A percentile compares a stretch with the other conserved stretches of the same genome.
Evolutionary conservation across 257 asterid species (phyloP).

Genomic region (Echium plantagineum): DNA sequence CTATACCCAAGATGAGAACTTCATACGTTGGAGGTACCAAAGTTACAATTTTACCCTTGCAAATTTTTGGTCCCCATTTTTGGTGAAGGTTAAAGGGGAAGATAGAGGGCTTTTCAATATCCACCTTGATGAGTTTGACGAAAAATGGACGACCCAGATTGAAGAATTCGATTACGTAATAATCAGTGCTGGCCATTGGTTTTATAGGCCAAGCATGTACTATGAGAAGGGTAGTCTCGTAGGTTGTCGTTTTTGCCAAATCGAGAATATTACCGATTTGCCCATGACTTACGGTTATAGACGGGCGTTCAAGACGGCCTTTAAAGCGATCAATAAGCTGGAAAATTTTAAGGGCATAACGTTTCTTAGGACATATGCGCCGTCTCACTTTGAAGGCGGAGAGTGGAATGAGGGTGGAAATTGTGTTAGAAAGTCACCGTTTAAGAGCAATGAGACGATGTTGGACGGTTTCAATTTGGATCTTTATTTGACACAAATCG

Average conservation of each 20-base stretch:
- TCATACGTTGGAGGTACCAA: conserved; percentile 10
- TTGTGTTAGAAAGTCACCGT: conserved; percentile 8
- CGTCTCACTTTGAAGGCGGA: conserved; percentile 13
- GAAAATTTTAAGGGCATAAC: conserved; percentile 10
- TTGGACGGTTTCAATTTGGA: conserved; percentile 8
- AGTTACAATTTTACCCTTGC: conserved; percentile 11
- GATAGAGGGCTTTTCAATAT: conserved; percentile 7
- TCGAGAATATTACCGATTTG: conserved; percentile 1
- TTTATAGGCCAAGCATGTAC: conserved; percentile 2
- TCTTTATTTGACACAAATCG: conserved; percentile 5
- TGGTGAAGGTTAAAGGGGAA: conserved; percentile 1
- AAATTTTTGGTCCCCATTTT: conserved; percentile 10
- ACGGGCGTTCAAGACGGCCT: conserved; percentile 2
- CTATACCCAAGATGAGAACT: conserved; percentile 1
- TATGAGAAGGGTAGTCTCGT: conserved; percentile 2
- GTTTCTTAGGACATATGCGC: conserved; percentile 11
- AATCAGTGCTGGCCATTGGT: conserved; percentile 10
- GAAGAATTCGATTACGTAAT: conserved; percentile 5
- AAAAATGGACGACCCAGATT: conserved; percentile 5
- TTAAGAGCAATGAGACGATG: conserved; percentile 1
- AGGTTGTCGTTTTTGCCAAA: conserved; percentile 7
- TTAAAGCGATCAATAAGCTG: conserved; percentile 3
- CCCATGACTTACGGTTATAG: background rate
- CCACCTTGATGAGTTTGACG: conserved; percentile 8
- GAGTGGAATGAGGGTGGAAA: conserved; percentile 12